Evolutionary conservation across 2,329 filamentous ascomycete genomes (phyloP).

Genomic region (Basipetospora chlamydospora): DNA sequence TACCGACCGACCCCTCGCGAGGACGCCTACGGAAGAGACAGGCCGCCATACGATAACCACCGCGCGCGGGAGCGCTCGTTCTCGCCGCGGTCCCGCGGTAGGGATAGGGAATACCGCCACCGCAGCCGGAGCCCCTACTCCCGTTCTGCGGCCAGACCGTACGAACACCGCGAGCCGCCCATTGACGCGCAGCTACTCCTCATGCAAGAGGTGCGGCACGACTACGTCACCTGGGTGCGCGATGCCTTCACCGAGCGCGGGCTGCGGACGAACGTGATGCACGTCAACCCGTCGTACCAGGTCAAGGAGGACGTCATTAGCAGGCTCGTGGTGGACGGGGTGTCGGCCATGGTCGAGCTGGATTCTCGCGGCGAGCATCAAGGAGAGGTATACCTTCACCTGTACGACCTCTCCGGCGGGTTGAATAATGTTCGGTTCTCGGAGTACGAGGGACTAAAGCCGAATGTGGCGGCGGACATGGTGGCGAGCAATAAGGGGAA

Average conservation of each 20-base stretch:
- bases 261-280: conserved; percentile 65
- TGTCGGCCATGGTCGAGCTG: conserved; percentile 4
- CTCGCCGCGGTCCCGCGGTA: conserved; percentile 35
- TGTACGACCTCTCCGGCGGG: conserved; percentile 4
- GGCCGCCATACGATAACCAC: conserved; percentile 24
- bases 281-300: conserved; percentile 67
- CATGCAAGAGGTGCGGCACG: conserved; percentile 59
- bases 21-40: conserved; percentile 38
- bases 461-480: conserved; percentile 2
- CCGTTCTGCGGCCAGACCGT: conserved; percentile 40
- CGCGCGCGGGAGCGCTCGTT: conserved; percentile 49
- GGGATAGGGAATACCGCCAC: conserved; percentile 39
- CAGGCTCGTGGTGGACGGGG: conserved; percentile 1
- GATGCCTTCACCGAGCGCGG: conserved; percentile 56
- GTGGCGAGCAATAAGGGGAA: background rate
- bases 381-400: conserved; percentile 4
- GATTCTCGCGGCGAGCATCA: background rate
- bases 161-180: conserved; percentile 23
- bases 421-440: conserved; percentile 4
- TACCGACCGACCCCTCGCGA: conserved; percentile 35
- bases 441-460: conserved; percentile 4
- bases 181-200: conserved; percentile 84
- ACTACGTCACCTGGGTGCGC: conserved; percentile 76
- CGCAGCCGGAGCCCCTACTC: conserved; percentile 58
- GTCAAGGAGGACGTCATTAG: conserved; percentile 13